Evolutionary conservation across 2,329 filamentous ascomycete species (phyloP), one percentile per base, ranked within the genome.

Genomic region (Cordyceps pruinosa): DNA sequence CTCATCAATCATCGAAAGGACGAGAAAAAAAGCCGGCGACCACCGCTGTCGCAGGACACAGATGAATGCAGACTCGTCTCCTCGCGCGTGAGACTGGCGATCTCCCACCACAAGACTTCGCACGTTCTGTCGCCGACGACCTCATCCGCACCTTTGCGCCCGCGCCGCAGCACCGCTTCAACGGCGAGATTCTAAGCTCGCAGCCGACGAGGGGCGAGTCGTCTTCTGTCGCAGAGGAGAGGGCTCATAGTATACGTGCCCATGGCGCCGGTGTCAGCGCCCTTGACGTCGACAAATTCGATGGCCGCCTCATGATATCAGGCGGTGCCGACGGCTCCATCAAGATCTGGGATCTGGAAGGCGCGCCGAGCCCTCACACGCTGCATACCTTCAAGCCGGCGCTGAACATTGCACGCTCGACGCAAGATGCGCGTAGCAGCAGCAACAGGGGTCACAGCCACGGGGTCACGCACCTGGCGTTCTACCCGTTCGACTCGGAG

Each of bases 301-400:
- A 94, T 61, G 90, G 89, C 3, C 68, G 69, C 64, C 88, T 89
- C 62, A 79, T 97, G 61, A 72, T 96, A 2, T 96, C 92, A 0
- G 93, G 90, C 4, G 91, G 92, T 30, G 87, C 89, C 5, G 90
- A 96, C 67, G 89, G 88, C 10, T 88, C 88, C 1, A 84, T 97
- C 66, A 88, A 86, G 63, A 74, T 97, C 46, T 97, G 92, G 92
- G 87, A 97, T 71, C 80, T 97, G 7, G 88, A 96, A 65, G 74
- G 80, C 50, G 75, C 77, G 63, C 69, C 68, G 13, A 76, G 76
- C 59, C 70, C 75, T 6, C 74, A 72, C 61, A 69, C 60, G 60
- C 70, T 69, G 35, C 78, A 77, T 65, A 78, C 69, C 19, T 86
- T 80, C 64, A 77, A 73, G 7, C 82, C 88, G 2, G 69, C 79